A percentile compares a stretch with the other conserved stretches of the same genome.
Conservation (phyloP, 768 basidiomycete species). For the Xerocomellus dryophilus region DNA sequence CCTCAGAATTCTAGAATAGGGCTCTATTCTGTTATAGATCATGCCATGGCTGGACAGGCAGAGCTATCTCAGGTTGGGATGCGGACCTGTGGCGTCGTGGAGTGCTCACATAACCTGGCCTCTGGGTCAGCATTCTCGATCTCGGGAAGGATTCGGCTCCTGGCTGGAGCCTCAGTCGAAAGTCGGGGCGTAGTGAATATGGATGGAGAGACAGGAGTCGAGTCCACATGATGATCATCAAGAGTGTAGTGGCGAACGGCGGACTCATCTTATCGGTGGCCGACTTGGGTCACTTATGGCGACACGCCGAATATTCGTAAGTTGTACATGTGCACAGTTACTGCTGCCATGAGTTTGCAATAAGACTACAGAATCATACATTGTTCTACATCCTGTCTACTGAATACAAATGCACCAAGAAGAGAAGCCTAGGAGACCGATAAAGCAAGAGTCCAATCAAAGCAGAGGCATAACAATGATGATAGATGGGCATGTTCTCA, state of each 20-base stretch:
- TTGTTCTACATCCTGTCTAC: constrained; percentile 20
- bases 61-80: constrained; percentile 10
- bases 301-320: background rate
- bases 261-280: background rate
- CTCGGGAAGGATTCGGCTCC: background rate
- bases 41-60: constrained; percentile 1
- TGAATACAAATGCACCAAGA: constrained; percentile 27
- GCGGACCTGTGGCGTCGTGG: constrained; percentile 26
- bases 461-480: constrained; percentile 8
- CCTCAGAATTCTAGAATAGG: constrained; percentile 4
- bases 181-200: background rate
- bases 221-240: constrained; percentile 1
- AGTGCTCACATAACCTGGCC: constrained; percentile 2
- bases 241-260: background rate
- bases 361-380: constrained; percentile 20
- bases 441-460: constrained; percentile 10
- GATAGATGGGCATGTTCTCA: background rate
- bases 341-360: background rate
- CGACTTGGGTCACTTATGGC: background rate
- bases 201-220: background rate
- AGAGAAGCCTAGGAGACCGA: constrained; percentile 5
- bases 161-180: background rate
- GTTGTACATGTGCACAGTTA: background rate
- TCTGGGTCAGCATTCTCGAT: constrained; percentile 7
- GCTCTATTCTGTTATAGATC: background rate